phyloP scores from a whole-genome alignment of 2,329 filamentous ascomycete species.

The Teratosphaeriaceae sp. region DNA sequence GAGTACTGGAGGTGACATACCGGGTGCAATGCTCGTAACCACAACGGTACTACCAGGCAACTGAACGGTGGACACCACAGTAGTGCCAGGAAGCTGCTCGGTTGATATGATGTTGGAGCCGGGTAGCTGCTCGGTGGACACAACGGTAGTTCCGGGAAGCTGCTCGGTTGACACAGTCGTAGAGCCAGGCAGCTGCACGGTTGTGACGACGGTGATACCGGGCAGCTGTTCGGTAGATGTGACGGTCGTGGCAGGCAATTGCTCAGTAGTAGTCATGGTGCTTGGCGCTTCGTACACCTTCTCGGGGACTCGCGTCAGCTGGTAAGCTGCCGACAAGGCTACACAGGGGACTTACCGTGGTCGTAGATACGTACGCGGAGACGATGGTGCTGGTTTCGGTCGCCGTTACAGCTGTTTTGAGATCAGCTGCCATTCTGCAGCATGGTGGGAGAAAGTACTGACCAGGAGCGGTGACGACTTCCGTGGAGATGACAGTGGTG shows the following conservation, averaged over 20 bases:
- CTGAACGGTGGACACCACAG: neutral
- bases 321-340: neutral
- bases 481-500: neutral
- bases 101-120: no score
- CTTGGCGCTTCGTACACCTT: conserved; percentile 1
- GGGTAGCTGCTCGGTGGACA: no score
- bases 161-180: neutral
- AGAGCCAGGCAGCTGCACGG: neutral
- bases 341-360: neutral
- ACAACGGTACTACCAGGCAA: no score
- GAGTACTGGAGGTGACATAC: no score
- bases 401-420: neutral
- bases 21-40: no score
- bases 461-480: neutral
- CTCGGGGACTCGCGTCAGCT: neutral
- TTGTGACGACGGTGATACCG: no score
- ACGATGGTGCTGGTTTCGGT: neutral
- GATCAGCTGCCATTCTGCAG: neutral
- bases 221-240: neutral
- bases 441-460: neutral
- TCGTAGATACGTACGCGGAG: conserved; percentile 1
- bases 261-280: neutral
- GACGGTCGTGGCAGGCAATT: neutral
- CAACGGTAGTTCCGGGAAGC: neutral
- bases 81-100: neutral